These are phyloP conservation scores for Bremia lactucae DNA, from an alignment of 352 stramenopile genomes.

Conservation along the genomic window DNA sequence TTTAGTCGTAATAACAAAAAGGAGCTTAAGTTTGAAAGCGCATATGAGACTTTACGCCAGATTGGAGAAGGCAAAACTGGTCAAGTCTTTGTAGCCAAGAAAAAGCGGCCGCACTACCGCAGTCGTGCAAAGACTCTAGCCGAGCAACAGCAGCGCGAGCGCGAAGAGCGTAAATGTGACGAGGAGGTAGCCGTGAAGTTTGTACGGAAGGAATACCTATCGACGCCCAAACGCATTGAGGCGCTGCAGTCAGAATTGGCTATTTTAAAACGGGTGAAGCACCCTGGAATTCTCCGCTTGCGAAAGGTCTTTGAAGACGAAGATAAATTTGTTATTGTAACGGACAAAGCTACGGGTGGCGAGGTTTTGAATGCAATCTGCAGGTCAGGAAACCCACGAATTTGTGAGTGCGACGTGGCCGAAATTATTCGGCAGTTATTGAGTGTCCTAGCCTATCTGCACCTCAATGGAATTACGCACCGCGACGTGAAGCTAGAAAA, in stretches of 20 bases:
- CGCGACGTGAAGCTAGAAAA: constrained; percentile 82
- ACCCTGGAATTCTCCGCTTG: constrained; percentile 44
- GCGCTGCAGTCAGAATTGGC: constrained; percentile 51
- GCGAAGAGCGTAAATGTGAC: constrained; percentile 35
- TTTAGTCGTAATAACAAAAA: constrained; percentile 12
- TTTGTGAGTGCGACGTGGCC: constrained; percentile 57
- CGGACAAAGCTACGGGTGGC: constrained; percentile 45
- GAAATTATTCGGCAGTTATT: constrained; percentile 57
- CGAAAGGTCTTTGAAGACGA: constrained; percentile 61
- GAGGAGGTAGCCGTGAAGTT: constrained; percentile 63
- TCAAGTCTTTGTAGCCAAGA: constrained; percentile 48
- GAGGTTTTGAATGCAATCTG: constrained; percentile 54
- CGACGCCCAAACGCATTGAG: constrained; percentile 51
- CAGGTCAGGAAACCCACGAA: constrained; percentile 3
- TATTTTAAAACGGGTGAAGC: constrained; percentile 46
- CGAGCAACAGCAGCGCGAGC: constrained; percentile 48
- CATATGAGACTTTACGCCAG: constrained; percentile 59
- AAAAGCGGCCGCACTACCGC: constrained; percentile 14
- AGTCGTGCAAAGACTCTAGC: constrained; percentile 18
- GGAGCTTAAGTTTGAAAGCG: constrained; percentile 32
- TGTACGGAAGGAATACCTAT: constrained; percentile 55
- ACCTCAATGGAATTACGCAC: constrained; percentile 65
- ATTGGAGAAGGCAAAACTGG: constrained; percentile 74
- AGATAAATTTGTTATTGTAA: constrained; percentile 59
- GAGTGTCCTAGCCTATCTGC: constrained; percentile 53